Evolutionary conservation across 495 filamentous ascomycete species (phyloP).

Genomic region (Chaetomium cochliodes): DNA sequence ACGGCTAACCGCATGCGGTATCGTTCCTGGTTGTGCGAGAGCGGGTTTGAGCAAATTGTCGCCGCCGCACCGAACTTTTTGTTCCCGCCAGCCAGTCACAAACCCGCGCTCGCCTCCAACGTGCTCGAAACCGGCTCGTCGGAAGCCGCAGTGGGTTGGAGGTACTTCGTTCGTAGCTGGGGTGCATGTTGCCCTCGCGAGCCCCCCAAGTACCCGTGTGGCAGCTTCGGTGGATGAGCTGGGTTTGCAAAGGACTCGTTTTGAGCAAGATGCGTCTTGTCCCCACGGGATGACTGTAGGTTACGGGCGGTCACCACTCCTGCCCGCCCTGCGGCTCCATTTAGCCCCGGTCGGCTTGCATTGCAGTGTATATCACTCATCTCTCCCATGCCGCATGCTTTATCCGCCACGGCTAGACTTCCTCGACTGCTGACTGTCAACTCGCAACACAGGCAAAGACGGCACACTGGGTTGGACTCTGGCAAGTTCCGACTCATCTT

Average conservation of each 20-base stretch:
- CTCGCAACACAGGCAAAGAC: background rate
- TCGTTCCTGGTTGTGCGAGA: slow-evolving; percentile 29
- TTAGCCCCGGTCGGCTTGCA: background rate
- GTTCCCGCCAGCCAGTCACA: slow-evolving; percentile 30
- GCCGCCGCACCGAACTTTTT: slow-evolving; percentile 13
- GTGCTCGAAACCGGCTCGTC: background rate
- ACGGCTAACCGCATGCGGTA: slow-evolving; percentile 21
- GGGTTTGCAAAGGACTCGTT: too few species aligned
- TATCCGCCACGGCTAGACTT: background rate
- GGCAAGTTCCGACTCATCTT: background rate
- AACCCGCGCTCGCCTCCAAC: slow-evolving; percentile 29
- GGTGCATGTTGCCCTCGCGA: too few species aligned
- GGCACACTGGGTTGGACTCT: background rate
- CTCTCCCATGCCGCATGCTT: background rate
- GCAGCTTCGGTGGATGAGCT: background rate
- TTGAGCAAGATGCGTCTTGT: background rate
- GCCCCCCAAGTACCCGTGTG: background rate
- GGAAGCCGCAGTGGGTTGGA: background rate
- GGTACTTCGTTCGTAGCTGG: too few species aligned
- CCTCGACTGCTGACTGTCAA: background rate
- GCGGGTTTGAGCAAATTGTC: slow-evolving; percentile 55
- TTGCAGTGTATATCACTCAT: background rate
- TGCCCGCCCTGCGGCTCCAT: background rate
- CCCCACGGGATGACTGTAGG: background rate
- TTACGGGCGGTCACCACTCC: background rate